Conservation (phyloP, 1,139 yeast genomes). For the Saccharomyces pastorianus region DNA sequence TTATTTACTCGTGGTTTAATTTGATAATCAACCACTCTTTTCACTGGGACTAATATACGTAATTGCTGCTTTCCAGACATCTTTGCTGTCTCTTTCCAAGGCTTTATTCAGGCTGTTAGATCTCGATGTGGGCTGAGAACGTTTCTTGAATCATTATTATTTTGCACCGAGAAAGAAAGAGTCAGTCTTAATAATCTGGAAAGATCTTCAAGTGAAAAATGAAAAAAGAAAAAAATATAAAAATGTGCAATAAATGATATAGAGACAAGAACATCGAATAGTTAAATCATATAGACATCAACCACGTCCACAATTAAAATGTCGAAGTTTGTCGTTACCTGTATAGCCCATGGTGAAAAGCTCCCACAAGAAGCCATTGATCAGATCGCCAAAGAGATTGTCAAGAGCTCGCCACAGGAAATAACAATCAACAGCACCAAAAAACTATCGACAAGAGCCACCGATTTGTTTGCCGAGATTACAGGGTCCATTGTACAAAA, state of each 20-base stretch:
- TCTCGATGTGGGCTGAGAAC: neutral
- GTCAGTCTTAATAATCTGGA: neutral
- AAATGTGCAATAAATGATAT: neutral
- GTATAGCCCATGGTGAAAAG: constrained; percentile 13
- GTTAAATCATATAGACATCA: neutral
- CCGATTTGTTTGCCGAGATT: constrained; percentile 13
- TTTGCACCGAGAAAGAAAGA: neutral
- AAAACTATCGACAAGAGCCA: constrained; percentile 14
- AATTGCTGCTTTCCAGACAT: constrained; percentile 32
- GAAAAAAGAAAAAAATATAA: neutral
- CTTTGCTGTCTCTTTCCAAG: constrained; percentile 7
- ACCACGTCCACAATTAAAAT: neutral
- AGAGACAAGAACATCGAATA: neutral
- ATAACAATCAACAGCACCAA: constrained; percentile 5
- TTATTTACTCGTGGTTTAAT: constrained; percentile 88
- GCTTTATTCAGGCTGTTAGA: neutral
- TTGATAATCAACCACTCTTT: constrained; percentile 90
- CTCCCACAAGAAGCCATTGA: constrained; percentile 1
- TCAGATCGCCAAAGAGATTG: neutral
- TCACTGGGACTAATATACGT: constrained; percentile 84
- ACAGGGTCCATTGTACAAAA: constrained; percentile 2
- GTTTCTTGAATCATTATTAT: neutral
- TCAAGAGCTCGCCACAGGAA: neutral
- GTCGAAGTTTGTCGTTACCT: constrained; percentile 14
- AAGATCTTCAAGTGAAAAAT: neutral